Evolutionary conservation across 257 asterid genomes (phyloP), one percentile per base, ranked within the genome.

Genomic region (Prunella vulgaris): DNA sequence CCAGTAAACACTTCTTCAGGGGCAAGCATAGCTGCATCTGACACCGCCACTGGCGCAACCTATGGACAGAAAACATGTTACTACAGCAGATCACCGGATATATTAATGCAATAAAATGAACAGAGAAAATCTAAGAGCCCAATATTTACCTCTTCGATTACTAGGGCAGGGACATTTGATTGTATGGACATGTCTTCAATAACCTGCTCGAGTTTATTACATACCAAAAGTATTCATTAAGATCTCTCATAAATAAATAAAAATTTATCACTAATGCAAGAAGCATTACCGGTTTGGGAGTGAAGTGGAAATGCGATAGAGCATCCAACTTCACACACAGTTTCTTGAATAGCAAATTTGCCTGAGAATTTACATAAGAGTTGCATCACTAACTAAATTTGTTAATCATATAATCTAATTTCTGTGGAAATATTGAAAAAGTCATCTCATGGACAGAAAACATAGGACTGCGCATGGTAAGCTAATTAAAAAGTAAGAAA

Each of bases 1-100:
- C 97, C 93, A 59, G 87, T 32, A 72, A 91, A 94, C 30, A 94
- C 84, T 86, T 94, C 99, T 80, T 94, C 98, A 12, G 99, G 99
- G 76, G 99, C 99, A 48, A 94, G 90, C 98, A 94, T 91, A 80
- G 97, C 92, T 21, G 98, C 98, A 76, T 94, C 97, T 59, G 99
- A 94, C 73, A 91, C 97, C 3, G 87, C 98, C 81, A 88, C 40
- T 14, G 99, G 97, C 13, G 98, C 99, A 80, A 94, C 84, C 99
- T 94, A 70, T 57, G 67, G 51, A 79, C 24, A 56, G 10, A 65
- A 71, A 59, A 68, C 33, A 75, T 58, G 64, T 71, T 42, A 61
- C 13, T 28, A 46, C 17, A 33, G 1, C 52, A 24, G 30, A 20
- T 44, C n/a, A 37, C n/a, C n/a, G 60, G 33, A 24, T 27, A 48